Percentiles rank a stretch among this genome's conserved stretches.
phyloP scores from a whole-genome alignment of 345 rosid genomes.

The Brassica juncea region DNA sequence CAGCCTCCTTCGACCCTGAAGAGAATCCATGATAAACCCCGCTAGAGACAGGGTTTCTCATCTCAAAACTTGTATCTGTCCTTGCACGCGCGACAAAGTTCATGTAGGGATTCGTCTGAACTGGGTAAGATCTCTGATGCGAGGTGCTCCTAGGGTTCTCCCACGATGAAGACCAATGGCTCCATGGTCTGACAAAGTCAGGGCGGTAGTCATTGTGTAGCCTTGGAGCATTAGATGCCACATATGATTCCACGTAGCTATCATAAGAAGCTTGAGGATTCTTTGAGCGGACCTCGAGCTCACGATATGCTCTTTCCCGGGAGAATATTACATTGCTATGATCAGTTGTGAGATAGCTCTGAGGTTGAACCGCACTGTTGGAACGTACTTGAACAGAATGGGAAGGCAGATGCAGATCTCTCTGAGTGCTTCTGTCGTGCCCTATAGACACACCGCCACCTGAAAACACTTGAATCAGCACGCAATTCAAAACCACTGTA shows the following conservation, averaged over 20 bases:
- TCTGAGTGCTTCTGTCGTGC: conserved; percentile 43
- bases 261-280: conserved; percentile 45
- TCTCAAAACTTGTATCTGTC: conserved; percentile 47
- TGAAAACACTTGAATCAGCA: conserved; percentile 32
- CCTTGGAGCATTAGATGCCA: conserved; percentile 46
- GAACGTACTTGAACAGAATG: conserved; percentile 49
- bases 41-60: conserved; percentile 50
- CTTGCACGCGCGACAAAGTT: conserved; percentile 47
- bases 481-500: background rate
- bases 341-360: conserved; percentile 46
- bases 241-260: conserved; percentile 46
- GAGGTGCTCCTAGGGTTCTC: conserved; percentile 48
- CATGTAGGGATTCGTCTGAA: conserved; percentile 50
- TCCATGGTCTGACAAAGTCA: conserved; percentile 55
- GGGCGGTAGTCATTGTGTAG: conserved; percentile 44
- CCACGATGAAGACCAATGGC: conserved; percentile 51
- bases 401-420: conserved; percentile 48
- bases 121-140: conserved; percentile 42
- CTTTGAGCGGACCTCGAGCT: conserved; percentile 49
- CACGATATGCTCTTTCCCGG: conserved; percentile 46
- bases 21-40: conserved; percentile 58
- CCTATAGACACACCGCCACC: conserved; percentile 50
- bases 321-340: conserved; percentile 48
- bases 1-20: conserved; percentile 50
- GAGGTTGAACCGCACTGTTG: conserved; percentile 52